Evolutionary conservation across 192 early-diverging fungal species (phyloP).

Genomic region (Mortierella alpina): DNA sequence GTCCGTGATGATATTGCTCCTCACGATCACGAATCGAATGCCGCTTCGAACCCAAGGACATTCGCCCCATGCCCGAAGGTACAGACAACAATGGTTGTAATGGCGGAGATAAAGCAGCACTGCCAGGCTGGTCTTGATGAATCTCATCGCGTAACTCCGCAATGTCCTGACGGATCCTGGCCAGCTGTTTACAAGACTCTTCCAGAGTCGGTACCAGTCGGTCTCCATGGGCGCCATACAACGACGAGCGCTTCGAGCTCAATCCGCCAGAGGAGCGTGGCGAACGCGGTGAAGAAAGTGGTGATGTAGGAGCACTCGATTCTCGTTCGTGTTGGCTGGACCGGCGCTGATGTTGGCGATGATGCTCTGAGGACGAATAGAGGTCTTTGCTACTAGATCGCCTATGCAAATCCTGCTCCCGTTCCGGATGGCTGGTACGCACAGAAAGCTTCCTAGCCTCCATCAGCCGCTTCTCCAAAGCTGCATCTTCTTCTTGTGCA

Average conservation of each 20-base stretch:
- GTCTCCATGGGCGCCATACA: constrained; percentile 23
- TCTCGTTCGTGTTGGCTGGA: constrained; percentile 15
- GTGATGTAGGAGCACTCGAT: constrained; percentile 12
- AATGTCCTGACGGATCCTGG: constrained; percentile 45
- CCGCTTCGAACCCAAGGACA: neutral
- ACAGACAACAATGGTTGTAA: neutral
- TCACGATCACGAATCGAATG: constrained; percentile 10
- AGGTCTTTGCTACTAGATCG: neutral
- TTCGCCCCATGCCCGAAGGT: neutral
- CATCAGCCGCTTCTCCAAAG: neutral
- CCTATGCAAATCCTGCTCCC: constrained; percentile 9
- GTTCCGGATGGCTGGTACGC: neutral
- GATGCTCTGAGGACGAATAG: neutral
- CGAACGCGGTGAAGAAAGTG: constrained; percentile 37
- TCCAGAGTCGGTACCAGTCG: constrained; percentile 31
- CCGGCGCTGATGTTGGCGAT: neutral
- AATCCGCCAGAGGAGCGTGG: constrained; percentile 21
- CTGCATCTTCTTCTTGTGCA: constrained; percentile 5
- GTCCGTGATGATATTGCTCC: neutral
- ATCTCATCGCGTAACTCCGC: constrained; percentile 40
- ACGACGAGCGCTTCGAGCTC: constrained; percentile 40
- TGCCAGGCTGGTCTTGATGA: constrained; percentile 28
- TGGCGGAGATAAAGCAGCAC: neutral
- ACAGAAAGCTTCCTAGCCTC: constrained; percentile 15
- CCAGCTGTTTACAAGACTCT: constrained; percentile 41